phyloP scores from a whole-genome alignment of 331 rosid species.

The Acacia concinna region DNA sequence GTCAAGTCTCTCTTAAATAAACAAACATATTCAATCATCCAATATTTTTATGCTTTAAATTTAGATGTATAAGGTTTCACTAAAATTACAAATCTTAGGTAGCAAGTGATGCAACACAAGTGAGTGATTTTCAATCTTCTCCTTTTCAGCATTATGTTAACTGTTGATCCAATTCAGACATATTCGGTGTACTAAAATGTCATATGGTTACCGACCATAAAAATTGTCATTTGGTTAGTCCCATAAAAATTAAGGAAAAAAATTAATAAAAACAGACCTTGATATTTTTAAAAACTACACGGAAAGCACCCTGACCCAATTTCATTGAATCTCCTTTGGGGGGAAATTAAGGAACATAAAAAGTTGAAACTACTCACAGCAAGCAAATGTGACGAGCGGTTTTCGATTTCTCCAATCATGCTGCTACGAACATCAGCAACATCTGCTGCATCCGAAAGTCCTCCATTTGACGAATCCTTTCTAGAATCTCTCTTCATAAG shows the following conservation, averaged over 20 bases:
- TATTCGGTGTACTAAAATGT: background rate
- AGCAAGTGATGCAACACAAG: background rate
- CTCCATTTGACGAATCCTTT: slow-evolving; percentile 83
- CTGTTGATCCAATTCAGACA: background rate
- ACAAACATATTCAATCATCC: background rate
- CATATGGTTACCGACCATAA: too few relatives aligned
- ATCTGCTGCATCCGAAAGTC: slow-evolving; percentile 69
- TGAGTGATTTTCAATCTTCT: background rate
- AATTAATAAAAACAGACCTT: background rate
- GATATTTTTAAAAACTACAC: background rate
- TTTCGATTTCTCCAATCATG: slow-evolving; percentile 99
- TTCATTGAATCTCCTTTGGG: background rate
- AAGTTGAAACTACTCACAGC: slow-evolving; percentile 67
- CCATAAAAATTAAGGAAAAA: background rate
- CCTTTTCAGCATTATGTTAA: background rate
- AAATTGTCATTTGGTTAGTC: background rate
- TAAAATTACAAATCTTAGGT: background rate
- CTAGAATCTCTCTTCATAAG: slow-evolving; percentile 97
- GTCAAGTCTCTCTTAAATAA: background rate
- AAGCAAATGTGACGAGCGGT: slow-evolving; percentile 94
- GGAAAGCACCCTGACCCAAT: background rate
- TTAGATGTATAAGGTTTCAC: background rate
- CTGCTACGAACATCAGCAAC: slow-evolving; percentile 91
- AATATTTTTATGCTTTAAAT: background rate
- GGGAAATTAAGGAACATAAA: background rate